Conservation (phyloP, 208 protist genomes). For the Trypanosoma boissoni region DNA sequence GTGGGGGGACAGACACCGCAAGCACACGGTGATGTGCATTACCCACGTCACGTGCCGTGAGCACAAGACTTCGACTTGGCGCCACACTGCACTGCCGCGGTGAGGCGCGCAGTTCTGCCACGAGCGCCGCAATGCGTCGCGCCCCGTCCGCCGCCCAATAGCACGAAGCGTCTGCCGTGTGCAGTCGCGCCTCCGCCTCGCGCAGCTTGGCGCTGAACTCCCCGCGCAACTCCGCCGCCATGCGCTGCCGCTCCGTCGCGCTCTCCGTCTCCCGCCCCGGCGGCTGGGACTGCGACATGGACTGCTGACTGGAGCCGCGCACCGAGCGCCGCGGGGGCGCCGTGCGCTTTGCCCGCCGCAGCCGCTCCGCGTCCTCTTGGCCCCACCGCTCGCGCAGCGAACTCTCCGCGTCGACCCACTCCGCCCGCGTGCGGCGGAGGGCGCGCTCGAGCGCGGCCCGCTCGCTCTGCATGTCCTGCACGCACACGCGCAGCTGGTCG, state of each 20-base stretch:
- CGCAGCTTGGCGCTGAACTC: conserved; percentile 14
- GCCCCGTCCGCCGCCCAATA: conserved; percentile 60
- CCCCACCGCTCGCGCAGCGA: conserved; percentile 46
- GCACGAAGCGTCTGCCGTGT: conserved; percentile 38
- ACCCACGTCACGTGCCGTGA: conserved; percentile 60
- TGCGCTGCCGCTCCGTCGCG: conserved; percentile 12
- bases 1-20: no score
- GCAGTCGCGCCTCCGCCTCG: conserved; percentile 29
- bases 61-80: conserved; percentile 49
- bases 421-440: conserved; percentile 26
- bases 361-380: conserved; percentile 49
- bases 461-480: conserved; percentile 59
- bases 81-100: conserved; percentile 34
- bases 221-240: conserved; percentile 18
- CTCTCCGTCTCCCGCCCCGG: conserved; percentile 20
- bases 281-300: no score
- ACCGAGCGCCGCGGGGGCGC: no score
- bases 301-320: no score
- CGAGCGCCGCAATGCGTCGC: conserved; percentile 60
- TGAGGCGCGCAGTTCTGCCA: conserved; percentile 43
- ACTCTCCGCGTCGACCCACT: conserved; percentile 37
- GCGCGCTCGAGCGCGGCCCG: conserved; percentile 43
- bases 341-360: conserved; percentile 21
- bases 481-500: conserved; percentile 60
- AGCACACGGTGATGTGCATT: conserved; percentile 15